phyloP scores from a whole-genome alignment of 2,329 filamentous ascomycete genomes.

The Phyllosticta citrichinensis region DNA sequence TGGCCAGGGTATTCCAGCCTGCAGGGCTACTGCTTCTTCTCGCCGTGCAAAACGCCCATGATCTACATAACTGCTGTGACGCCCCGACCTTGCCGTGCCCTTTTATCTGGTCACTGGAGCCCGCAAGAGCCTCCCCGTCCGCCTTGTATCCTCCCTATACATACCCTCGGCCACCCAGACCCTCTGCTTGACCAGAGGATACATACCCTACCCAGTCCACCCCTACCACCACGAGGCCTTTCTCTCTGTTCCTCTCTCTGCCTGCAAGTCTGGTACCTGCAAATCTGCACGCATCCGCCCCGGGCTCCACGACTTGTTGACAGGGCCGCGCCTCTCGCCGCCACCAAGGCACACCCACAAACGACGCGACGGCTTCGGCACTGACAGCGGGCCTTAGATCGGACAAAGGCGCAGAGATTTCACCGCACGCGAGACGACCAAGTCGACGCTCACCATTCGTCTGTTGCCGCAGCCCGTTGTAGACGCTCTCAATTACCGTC shows the following conservation, averaged over 20 bases:
- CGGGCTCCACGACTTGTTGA: conserved; percentile 15
- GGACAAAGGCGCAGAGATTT: conserved; percentile 8
- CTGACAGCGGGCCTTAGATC: conserved; percentile 5
- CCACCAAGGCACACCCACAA: neutral
- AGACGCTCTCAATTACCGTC: conserved; percentile 3
- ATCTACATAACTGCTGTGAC: conserved; percentile 24
- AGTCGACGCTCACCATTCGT: neutral
- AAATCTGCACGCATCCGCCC: conserved; percentile 5
- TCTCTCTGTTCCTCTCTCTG: neutral
- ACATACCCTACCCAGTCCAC: neutral
- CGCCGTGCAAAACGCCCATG: conserved; percentile 18
- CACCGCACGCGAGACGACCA: conserved; percentile 6
- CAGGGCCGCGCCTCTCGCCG: conserved; percentile 15
- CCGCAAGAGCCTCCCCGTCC: neutral
- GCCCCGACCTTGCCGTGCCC: conserved; percentile 11
- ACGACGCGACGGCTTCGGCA: neutral
- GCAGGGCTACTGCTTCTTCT: conserved; percentile 23
- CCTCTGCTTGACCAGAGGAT: neutral
- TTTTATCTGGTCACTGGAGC: neutral
- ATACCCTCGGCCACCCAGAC: conserved; percentile 3
- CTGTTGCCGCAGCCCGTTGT: neutral
- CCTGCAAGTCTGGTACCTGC: conserved; percentile 9
- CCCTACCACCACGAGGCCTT: conserved; percentile 3
- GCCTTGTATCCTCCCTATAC: conserved; percentile 1
- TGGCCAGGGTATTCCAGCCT: conserved; percentile 18